These are phyloP conservation scores for Aspergillus haitiensis DNA, from an alignment of 495 filamentous ascomycete species.

Conservation along the genomic window DNA sequence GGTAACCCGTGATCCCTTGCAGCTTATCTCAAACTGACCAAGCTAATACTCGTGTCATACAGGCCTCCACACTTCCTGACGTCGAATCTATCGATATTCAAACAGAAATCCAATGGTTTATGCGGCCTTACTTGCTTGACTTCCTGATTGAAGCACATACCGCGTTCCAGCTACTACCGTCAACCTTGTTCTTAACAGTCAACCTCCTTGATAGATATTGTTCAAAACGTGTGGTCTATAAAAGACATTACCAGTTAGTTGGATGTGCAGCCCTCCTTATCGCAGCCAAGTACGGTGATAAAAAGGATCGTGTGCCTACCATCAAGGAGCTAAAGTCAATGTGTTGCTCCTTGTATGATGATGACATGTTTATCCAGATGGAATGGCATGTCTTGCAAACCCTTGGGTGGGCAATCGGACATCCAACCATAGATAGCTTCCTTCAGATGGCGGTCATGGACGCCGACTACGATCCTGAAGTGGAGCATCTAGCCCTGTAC, in stretches of 20 bases:
- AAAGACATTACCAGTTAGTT: conserved; percentile 97
- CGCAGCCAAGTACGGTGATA: conserved; percentile 97
- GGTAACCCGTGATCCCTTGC: conserved; percentile 25
- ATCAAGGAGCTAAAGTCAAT: conserved; percentile 96
- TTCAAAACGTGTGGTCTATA: conserved; percentile 97
- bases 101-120: conserved; percentile 99
- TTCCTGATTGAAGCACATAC: conserved; percentile 97
- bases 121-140: conserved; percentile 97
- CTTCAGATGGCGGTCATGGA: conserved; percentile 73
- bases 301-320: conserved; percentile 93
- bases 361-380: conserved; percentile 99
- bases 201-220: conserved; percentile 98
- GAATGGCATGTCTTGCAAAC: conserved; percentile 99
- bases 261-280: conserved; percentile 96
- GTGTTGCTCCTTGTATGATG: conserved; percentile 98
- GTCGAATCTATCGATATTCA: conserved; percentile 98
- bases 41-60: conserved; percentile 31
- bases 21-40: not conserved
- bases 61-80: conserved; percentile 90
- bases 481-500: conserved; percentile 93
- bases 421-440: conserved; percentile 93
- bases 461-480: conserved; percentile 68
- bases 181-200: conserved; percentile 92
- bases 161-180: conserved; percentile 89
- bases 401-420: conserved; percentile 93